A percentile compares a stretch with the other conserved stretches of the same genome.
These are phyloP conservation scores for Tephrocybe sp. DNA, from an alignment of 768 basidiomycete genomes.

Conservation along the genomic window DNA sequence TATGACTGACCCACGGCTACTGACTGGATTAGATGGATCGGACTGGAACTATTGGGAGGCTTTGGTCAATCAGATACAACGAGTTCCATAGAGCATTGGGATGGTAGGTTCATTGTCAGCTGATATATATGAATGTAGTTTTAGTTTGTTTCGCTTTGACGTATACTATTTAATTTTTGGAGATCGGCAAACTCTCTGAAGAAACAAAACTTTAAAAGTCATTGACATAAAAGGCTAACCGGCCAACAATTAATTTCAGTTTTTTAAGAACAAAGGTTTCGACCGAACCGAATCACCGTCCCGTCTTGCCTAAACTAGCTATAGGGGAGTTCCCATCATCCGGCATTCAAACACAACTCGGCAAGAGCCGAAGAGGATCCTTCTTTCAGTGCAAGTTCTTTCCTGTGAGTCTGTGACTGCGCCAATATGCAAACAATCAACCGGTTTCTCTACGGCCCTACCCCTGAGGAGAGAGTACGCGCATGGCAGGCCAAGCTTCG, in stretches of 20 bases:
- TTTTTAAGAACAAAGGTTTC: no score
- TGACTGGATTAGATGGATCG: slow-evolving; percentile 56
- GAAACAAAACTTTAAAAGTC: no score
- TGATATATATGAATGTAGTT: slow-evolving; percentile 1
- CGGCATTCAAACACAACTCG: background rate
- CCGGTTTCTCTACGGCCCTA: slow-evolving; percentile 93
- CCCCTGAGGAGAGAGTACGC: slow-evolving; percentile 90
- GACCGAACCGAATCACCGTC: no score
- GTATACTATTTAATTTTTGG: background rate
- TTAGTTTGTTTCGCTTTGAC: background rate
- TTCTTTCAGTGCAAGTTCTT: background rate
- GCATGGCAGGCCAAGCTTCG: slow-evolving; percentile 91
- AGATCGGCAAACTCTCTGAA: no score
- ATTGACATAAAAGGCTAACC: no score
- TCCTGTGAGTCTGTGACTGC: background rate
- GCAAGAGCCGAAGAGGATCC: background rate
- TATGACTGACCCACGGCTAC: slow-evolving; percentile 42
- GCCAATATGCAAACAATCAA: slow-evolving; percentile 79
- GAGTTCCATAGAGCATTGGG: slow-evolving; percentile 28
- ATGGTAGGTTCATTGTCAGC: background rate
- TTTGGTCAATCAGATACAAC: slow-evolving; percentile 62
- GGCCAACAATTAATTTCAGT: no score
- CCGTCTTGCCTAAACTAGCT: no score
- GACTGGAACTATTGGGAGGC: slow-evolving; percentile 86
- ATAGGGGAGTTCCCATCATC: no score